phyloP scores from a whole-genome alignment of 1,139 yeast species.

The Ogataea hybrid region DNA sequence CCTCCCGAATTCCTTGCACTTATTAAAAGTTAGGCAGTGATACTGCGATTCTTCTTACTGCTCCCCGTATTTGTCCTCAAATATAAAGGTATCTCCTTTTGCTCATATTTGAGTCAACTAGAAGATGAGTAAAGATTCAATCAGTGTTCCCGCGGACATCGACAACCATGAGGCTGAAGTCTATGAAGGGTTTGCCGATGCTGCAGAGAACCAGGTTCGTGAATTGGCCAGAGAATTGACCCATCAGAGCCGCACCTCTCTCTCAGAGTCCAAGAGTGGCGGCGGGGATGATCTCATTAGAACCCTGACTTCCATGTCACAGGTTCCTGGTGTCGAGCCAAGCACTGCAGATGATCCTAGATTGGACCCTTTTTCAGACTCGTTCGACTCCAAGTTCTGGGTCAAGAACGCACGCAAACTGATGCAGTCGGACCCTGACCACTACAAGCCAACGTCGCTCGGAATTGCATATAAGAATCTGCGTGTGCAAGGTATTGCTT shows the following conservation, averaged over 20 bases:
- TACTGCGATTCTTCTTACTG: not conserved
- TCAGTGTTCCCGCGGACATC: constrained; percentile 16
- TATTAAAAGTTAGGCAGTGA: no score
- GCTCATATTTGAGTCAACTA: not conserved
- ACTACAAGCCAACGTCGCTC: constrained; percentile 59
- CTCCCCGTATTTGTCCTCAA: not conserved
- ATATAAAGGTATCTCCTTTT: not conserved
- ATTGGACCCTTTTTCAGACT: constrained; percentile 53
- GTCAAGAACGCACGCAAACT: constrained; percentile 64
- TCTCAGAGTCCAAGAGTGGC: not conserved
- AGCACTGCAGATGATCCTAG: constrained; percentile 36
- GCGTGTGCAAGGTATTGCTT: constrained; percentile 71
- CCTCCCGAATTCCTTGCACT: not conserved
- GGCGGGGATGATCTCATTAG: constrained; percentile 25
- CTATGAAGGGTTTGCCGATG: constrained; percentile 40
- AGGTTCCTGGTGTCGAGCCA: constrained; percentile 39
- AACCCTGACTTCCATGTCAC: constrained; percentile 48
- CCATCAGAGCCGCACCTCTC: constrained; percentile 20
- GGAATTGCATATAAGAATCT: constrained; percentile 71
- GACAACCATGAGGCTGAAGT: constrained; percentile 15
- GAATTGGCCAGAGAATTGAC: constrained; percentile 61
- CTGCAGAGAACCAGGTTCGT: constrained; percentile 40
- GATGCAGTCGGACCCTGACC: constrained; percentile 56
- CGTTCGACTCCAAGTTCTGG: constrained; percentile 69
- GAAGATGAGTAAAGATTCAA: constrained; percentile 16